These are phyloP conservation scores for Nitzschia sp. DNA, from an alignment of 108 stramenopile genomes.

Conservation along the genomic window DNA sequence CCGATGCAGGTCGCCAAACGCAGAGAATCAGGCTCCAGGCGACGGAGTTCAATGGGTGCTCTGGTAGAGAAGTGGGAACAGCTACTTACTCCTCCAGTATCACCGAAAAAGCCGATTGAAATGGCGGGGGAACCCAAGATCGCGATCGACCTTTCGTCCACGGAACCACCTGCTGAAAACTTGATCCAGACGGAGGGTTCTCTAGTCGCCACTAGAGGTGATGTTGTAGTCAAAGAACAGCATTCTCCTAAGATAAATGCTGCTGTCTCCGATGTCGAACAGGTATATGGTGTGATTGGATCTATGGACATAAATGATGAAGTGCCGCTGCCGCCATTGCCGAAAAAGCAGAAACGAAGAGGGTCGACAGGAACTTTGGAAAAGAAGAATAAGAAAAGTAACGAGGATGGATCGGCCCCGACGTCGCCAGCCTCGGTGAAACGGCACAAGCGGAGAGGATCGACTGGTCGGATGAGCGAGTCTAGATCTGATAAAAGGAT, in stretches of 20 bases:
- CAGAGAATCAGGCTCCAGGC: neutral
- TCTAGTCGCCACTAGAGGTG: no score
- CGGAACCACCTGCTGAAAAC: neutral
- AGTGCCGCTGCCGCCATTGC: neutral
- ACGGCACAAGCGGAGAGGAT: neutral
- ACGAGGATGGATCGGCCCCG: neutral
- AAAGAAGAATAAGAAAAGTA: neutral
- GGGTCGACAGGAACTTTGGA: neutral
- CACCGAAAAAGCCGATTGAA: neutral
- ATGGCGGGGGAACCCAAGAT: neutral
- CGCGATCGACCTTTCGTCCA: neutral
- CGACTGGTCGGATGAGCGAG: neutral
- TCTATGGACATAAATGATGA: neutral
- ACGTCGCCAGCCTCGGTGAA: neutral
- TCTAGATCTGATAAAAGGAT: neutral
- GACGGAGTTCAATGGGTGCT: neutral
- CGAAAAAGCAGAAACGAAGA: neutral
- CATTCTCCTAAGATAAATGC: neutral
- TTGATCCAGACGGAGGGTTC: no score
- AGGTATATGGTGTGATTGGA: neutral
- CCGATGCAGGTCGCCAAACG: neutral
- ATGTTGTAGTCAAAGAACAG: neutral
- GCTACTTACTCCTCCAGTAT: neutral
- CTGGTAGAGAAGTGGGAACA: conserved; percentile 3
- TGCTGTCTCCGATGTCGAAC: neutral